phyloP scores from a whole-genome alignment of 2,329 filamentous ascomycete species.

The Aspergillus novoparasiticus region DNA sequence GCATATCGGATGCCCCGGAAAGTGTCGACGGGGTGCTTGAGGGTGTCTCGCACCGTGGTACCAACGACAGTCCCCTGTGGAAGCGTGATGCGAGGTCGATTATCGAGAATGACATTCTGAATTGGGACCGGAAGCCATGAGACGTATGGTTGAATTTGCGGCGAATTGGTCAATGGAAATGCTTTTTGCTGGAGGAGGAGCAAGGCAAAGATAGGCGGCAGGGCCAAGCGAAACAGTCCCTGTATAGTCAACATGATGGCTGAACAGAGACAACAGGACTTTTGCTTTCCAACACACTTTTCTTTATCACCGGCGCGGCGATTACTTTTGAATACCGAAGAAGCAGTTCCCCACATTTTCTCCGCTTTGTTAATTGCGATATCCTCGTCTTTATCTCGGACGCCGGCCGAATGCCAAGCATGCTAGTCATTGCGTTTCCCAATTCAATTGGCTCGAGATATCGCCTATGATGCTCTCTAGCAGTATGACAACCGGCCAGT shows the following conservation, averaged over 20 bases:
- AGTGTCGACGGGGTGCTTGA: conserved; percentile 33
- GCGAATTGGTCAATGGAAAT: not conserved
- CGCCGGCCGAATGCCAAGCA: conserved; percentile 1
- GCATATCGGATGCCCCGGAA: conserved; percentile 57
- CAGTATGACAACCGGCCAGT: not conserved
- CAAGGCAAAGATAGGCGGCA: not conserved
- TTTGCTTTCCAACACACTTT: not conserved
- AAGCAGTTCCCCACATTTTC: not conserved
- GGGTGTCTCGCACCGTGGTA: conserved; percentile 23
- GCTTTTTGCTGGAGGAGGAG: not conserved
- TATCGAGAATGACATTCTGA: not conserved
- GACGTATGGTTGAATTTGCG: not conserved
- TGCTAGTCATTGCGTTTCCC: not conserved
- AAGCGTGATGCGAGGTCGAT: conserved; percentile 20
- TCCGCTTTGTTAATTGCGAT: not conserved
- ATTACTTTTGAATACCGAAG: conserved; percentile 1
- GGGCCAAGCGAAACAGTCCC: not conserved
- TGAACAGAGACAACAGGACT: too few species aligned
- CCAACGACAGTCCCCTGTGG: conserved; percentile 36
- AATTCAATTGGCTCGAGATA: not conserved
- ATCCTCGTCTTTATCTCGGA: conserved; percentile 1
- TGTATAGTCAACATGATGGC: not conserved
- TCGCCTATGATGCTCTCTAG: not conserved
- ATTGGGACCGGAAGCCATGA: not conserved
- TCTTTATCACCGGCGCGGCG: not conserved